Evolutionary conservation across 257 asterid species (phyloP).

Genomic region (Striga asiatica): DNA sequence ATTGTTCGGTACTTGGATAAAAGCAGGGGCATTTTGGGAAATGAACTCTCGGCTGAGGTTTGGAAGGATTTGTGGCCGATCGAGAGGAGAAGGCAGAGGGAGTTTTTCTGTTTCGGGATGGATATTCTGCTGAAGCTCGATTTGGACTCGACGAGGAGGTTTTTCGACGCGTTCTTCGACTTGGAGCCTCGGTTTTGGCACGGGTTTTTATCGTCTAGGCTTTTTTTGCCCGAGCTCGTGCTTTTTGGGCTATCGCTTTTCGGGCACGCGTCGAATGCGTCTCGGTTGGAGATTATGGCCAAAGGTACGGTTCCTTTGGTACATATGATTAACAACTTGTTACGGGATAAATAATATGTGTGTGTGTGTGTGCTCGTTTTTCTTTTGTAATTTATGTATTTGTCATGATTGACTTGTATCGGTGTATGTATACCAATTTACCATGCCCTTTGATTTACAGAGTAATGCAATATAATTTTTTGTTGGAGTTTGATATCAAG

Average conservation of each 20-base stretch:
- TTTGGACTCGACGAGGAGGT: conserved; percentile 72
- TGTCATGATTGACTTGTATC: too few relatives aligned
- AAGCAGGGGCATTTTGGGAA: conserved; percentile 31
- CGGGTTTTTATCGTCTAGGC: conserved; percentile 85
- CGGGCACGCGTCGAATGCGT: conserved; percentile 57
- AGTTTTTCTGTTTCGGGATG: conserved; percentile 96
- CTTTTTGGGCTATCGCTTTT: conserved; percentile 78
- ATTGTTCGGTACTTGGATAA: conserved; percentile 60
- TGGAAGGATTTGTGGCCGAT: conserved; percentile 97
- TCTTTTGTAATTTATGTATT: too few relatives aligned
- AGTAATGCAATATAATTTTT: too few relatives aligned
- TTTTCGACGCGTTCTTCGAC: conserved; percentile 80
- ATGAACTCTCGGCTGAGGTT: conserved; percentile 53
- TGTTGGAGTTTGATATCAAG: too few relatives aligned
- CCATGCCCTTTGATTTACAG: too few relatives aligned
- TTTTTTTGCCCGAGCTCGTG: conserved; percentile 75
- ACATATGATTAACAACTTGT: conserved; percentile 63
- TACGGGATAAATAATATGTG: conserved; percentile 48
- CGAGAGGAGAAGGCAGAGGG: conserved; percentile 91
- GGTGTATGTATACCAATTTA: too few relatives aligned
- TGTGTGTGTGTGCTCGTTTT: background rate
- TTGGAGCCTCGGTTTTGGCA: conserved; percentile 96
- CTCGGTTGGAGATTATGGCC: conserved; percentile 83
- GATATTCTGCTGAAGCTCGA: conserved; percentile 85
- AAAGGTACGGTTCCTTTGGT: conserved; percentile 83